Conservation (phyloP, 1,284 basidiomycete species). For the Microbotryum saponariae region DNA sequence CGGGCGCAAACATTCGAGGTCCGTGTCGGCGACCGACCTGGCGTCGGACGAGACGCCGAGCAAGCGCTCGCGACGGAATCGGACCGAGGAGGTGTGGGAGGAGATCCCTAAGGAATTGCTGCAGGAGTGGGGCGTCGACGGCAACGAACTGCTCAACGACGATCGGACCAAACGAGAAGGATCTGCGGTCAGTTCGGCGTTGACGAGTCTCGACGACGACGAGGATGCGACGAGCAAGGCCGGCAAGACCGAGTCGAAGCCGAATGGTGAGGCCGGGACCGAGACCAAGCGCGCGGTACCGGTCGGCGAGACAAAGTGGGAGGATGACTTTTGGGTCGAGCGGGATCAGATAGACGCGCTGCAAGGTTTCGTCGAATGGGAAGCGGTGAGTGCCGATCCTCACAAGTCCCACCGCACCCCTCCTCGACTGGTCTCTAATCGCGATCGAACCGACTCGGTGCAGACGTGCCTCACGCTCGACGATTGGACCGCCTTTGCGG, state of each 20-base stretch:
- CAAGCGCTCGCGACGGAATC: slow-evolving; percentile 47
- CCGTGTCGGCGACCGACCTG: not conserved
- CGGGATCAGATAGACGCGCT: slow-evolving; percentile 24
- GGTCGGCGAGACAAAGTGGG: slow-evolving; percentile 36
- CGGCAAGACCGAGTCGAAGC: slow-evolving; percentile 2
- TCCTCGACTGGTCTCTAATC: too few species aligned
- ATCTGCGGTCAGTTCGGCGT: not conserved
- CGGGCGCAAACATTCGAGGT: not conserved
- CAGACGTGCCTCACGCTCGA: slow-evolving; percentile 69
- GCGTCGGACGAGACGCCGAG: slow-evolving; percentile 48
- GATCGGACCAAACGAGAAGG: slow-evolving; percentile 11
- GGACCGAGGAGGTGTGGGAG: slow-evolving; percentile 62
- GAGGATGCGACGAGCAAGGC: not conserved
- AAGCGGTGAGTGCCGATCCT: slow-evolving; percentile 53
- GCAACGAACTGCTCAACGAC: slow-evolving; percentile 23
- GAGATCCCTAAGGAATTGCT: slow-evolving; percentile 68
- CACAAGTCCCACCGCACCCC: not conserved
- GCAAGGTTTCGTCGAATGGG: slow-evolving; percentile 66
- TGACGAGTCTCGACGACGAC: slow-evolving; percentile 12
- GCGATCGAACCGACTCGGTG: not conserved
- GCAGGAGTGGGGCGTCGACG: slow-evolving; percentile 18
- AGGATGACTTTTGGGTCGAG: slow-evolving; percentile 36
- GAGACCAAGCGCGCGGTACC: slow-evolving; percentile 32
- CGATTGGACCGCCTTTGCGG: slow-evolving; percentile 69
- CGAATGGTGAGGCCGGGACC: slow-evolving; percentile 15